Evolutionary conservation across 2,329 filamentous ascomycete species (phyloP).

Genomic region (Botrytis pseudocinerea): DNA sequence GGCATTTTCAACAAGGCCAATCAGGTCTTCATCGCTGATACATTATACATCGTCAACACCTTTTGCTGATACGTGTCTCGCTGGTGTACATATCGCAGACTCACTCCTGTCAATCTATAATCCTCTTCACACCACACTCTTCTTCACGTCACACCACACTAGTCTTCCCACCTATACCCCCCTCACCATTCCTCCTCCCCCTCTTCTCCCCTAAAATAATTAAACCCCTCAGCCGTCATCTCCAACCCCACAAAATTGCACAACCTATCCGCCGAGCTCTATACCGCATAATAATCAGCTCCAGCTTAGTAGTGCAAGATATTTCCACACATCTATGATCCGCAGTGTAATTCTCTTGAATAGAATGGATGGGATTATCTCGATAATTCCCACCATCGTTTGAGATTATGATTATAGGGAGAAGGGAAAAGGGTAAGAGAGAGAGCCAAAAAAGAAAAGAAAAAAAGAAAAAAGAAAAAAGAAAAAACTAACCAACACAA

Average conservation of each 20-base stretch:
- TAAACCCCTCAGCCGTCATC: neutral
- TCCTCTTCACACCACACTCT: no score
- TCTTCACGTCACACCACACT: no score
- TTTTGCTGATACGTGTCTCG: no score
- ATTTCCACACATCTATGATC: neutral
- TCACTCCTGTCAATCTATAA: neutral
- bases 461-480: no score
- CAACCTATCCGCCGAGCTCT: neutral
- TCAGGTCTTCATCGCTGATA: neutral
- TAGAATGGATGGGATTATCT: no score
- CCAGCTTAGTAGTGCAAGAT: neutral
- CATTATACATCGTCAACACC: neutral
- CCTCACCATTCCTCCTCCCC: neutral
- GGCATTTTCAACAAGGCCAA: neutral
- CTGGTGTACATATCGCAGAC: neutral
- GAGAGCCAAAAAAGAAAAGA: no score
- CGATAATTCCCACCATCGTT: rapidly evolving
- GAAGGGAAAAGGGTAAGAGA: neutral
- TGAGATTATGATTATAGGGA: neutral
- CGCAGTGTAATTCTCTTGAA: neutral
- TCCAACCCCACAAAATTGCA: neutral
- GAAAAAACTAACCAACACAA: neutral
- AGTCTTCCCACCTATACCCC: no score
- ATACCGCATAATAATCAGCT: neutral
- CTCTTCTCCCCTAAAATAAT: neutral